Base-by-base conservation (phyloP, 31 red algal genomes). In the Asparagopsis taxiformis region DNA sequence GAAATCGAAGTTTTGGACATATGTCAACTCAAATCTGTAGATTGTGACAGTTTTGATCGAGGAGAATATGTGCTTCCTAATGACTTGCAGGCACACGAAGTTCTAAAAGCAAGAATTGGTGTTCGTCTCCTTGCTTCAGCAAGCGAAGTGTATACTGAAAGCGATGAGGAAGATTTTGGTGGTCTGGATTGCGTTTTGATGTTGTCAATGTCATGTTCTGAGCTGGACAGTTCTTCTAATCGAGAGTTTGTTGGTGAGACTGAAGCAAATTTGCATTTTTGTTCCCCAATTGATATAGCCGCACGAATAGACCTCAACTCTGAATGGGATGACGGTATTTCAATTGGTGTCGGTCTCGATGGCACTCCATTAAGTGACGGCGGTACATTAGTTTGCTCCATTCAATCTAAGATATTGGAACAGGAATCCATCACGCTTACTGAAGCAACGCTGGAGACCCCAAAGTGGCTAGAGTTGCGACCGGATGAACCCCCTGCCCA, bases 301-400 rank as follows among this genome's bases (percentile, higher is more conserved):
- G 79, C 79, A 19, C 79, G 68, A 32, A 61, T 84, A 0, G 79
- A 84, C 38, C 39, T 62, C 23, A 74, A 44, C 48, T 55, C 53
- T 5, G 79, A 73, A 55, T 84, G 68, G 36, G 56, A 41, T 46
- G 78, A 53, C 37, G 54, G 24, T 59, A 68, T 59, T 6, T 62
- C 66, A 5, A 73, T 44, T 24, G 65, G 67, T 0, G 44, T 64
- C 11, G 79, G 55, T 11, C 59, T 63, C 43, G 39, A 56, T 49
- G 68, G 32, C 26, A 73, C 58, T 11, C 54, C 57, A 22, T 28
- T 61, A 17, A 58, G 43, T 41, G 79, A 73, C 49, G 67, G 79
- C 16, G 79, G 79, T 4, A 64, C 68, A 11, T 58, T 84, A n/a
- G 4, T 84, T 2, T 84, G 79, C 30, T 63, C 68, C 2, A 44